Base-by-base conservation (phyloP, 768 basidiomycete species). In the Kwoniella dendrophila region DNA sequence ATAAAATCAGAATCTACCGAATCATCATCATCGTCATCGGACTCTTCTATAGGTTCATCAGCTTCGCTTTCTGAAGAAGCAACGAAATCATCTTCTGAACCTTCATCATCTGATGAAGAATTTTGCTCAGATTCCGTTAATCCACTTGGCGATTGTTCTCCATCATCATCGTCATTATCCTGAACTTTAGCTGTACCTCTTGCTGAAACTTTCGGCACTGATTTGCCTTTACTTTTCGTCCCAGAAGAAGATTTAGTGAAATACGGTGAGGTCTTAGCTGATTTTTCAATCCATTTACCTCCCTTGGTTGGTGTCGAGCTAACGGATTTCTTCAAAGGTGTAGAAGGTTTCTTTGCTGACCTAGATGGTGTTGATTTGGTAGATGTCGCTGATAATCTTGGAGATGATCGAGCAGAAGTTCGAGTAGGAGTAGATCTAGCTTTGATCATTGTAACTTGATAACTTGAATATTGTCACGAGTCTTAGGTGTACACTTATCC, bases 121-220 rank as follows among this genome's bases (percentile, higher is more conserved):
- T 48, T 54, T 4, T 53, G 43, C 44, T 66, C 56, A 22, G 65
- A 56, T 43, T 63, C 62, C 18, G 66, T 63, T 67, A 70, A 8
- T 41, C 72, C 68, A n/a, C 55, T 72, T 4, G 63, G 38, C 14
- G 59, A 67, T 47, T 74, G 81, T 18, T 75, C 78, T 1, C 81
- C 81, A 16, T 81, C 81, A 11, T 83, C 81, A 12, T 82, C 81
- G 22, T 63, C 64, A 0, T 62, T 61, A 10, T 40, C n/a, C 33
- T 68, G 18, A 32, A 14, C 26, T 20, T 33, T 29, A 20, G 47
- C 32, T 27, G 18, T 48, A 8, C 41, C 50, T n/a, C 26, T 40
- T 41, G 36, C 18, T 38, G 36, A 38, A 24, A 18, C 30, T 38
- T 55, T 38, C 18, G 32, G 49, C 18, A n/a, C 29, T 27, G 14